phyloP scores from a whole-genome alignment of 345 rosid species.

The Bruguiera parviflora region DNA sequence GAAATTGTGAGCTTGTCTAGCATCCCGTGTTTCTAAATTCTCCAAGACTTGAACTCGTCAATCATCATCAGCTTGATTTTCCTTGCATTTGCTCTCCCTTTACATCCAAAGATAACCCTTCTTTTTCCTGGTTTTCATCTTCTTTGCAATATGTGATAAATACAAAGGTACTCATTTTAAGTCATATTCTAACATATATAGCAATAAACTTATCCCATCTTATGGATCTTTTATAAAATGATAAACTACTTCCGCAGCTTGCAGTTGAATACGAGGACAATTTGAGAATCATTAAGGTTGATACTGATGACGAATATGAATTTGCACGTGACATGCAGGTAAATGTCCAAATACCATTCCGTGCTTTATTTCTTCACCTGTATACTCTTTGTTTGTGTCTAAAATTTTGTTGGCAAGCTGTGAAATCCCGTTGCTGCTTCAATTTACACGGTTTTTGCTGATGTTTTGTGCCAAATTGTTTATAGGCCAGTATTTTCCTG shows the following conservation, averaged over 20 bases:
- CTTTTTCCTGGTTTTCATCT: too few relatives aligned
- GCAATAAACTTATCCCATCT: too few relatives aligned
- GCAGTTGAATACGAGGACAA: conserved; percentile 83
- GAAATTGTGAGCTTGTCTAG: too few relatives aligned
- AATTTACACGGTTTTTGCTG: background rate
- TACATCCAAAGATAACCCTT: too few relatives aligned
- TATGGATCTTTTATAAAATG: too few relatives aligned
- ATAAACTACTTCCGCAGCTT: conserved; percentile 41
- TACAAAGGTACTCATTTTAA: too few relatives aligned
- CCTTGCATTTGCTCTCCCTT: too few relatives aligned
- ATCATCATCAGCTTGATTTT: too few relatives aligned
- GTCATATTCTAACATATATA: too few relatives aligned
- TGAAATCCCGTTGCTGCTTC: background rate
- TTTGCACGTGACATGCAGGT: conserved; percentile 94
- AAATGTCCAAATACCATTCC: conserved; percentile 1
- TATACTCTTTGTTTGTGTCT: background rate
- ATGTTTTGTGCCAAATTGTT: background rate
- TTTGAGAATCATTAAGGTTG: conserved; percentile 81
- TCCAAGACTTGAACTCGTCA: too few relatives aligned
- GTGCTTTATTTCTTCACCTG: background rate
- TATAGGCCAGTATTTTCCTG: background rate
- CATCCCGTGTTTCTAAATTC: too few relatives aligned
- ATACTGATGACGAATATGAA: conserved; percentile 85
- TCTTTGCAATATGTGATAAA: too few relatives aligned
- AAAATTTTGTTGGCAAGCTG: background rate